Evolutionary conservation across 2,329 filamentous ascomycete genomes (phyloP).

Genomic region (Nemania bipapillata): DNA sequence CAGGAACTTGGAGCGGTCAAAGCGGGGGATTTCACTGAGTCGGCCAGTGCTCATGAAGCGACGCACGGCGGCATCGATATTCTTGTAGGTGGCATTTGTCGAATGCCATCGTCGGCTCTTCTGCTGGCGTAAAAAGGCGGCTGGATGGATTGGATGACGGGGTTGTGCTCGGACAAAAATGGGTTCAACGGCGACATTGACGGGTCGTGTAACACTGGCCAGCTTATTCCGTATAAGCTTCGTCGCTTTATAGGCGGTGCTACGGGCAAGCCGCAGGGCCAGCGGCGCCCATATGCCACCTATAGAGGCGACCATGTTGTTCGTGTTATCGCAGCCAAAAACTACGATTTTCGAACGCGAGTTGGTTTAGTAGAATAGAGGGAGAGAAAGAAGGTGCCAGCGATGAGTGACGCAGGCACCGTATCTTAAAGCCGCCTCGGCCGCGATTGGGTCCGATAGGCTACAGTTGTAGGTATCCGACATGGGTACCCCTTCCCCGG

Average conservation of each 20-base stretch:
- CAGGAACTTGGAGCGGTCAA: slow-evolving; percentile 63
- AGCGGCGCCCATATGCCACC: slow-evolving; percentile 68
- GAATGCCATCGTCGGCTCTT: slow-evolving; percentile 64
- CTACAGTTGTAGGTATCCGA: no score
- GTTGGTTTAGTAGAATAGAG: no score
- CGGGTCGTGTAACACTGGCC: slow-evolving; percentile 57
- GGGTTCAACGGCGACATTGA: slow-evolving; percentile 60
- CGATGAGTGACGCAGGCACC: slow-evolving; percentile 9
- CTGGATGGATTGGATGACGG: slow-evolving; percentile 65
- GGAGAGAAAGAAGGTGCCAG: slow-evolving; percentile 17
- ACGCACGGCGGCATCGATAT: slow-evolving; percentile 59
- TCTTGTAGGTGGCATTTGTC: slow-evolving; percentile 54
- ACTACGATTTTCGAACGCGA: slow-evolving; percentile 23
- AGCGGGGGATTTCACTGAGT: slow-evolving; percentile 50
- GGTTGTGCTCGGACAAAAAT: slow-evolving; percentile 57
- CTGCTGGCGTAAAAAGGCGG: slow-evolving; percentile 62
- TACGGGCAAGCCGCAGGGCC: slow-evolving; percentile 66
- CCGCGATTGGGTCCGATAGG: slow-evolving; percentile 13
- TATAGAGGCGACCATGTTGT: slow-evolving; percentile 63
- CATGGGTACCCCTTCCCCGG: neutral
- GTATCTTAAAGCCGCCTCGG: slow-evolving; percentile 32
- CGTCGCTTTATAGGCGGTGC: slow-evolving; percentile 63
- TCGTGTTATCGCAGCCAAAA: slow-evolving; percentile 45
- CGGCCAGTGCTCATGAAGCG: slow-evolving; percentile 62
- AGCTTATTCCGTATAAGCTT: slow-evolving; percentile 64